These are phyloP conservation scores for Plectosphaerella sp. DNA, from an alignment of 2,329 filamentous ascomycete species.

Conservation along the genomic window DNA sequence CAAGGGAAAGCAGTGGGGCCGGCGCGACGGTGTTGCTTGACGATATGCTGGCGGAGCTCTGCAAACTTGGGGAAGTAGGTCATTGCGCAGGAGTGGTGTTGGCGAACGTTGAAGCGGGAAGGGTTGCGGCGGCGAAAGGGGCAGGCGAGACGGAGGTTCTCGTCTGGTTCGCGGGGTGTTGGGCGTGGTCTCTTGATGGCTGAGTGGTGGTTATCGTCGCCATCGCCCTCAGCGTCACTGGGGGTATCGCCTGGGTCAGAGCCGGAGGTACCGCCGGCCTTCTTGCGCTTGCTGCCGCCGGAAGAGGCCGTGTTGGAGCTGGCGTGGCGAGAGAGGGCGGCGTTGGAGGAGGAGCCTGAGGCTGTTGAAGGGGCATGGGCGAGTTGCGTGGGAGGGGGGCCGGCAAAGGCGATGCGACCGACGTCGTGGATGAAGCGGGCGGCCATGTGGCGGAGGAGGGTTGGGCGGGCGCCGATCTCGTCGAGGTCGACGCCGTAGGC, in stretches of 20 bases:
- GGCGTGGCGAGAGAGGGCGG: constrained; percentile 12
- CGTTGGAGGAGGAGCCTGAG: constrained; percentile 16
- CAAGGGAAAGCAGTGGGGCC: constrained; percentile 34
- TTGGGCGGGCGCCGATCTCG: constrained; percentile 21
- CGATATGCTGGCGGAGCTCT: constrained; percentile 34
- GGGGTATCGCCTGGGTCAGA: constrained; percentile 28
- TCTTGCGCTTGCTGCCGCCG: constrained; percentile 28
- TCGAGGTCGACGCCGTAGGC: constrained; percentile 31
- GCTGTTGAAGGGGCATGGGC: constrained; percentile 24
- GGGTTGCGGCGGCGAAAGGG: constrained; percentile 41
- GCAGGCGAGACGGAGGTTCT: constrained; percentile 34
- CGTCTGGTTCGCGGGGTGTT: constrained; percentile 26
- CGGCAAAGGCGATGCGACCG: constrained; percentile 20
- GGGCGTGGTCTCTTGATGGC: constrained; percentile 23
- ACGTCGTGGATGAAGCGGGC: constrained; percentile 27
- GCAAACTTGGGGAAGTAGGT: constrained; percentile 36
- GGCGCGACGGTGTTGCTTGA: constrained; percentile 37
- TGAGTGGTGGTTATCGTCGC: constrained; percentile 21
- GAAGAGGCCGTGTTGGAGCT: neutral
- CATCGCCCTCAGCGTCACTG: constrained; percentile 15
- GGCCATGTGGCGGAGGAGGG: constrained; percentile 23
- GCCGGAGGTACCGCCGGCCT: constrained; percentile 13
- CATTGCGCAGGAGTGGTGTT: constrained; percentile 39
- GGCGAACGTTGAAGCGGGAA: constrained; percentile 38
- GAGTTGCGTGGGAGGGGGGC: constrained; percentile 15